phyloP scores from a whole-genome alignment of 2,329 filamentous ascomycete species.

The Aspergillus floridensis region DNA sequence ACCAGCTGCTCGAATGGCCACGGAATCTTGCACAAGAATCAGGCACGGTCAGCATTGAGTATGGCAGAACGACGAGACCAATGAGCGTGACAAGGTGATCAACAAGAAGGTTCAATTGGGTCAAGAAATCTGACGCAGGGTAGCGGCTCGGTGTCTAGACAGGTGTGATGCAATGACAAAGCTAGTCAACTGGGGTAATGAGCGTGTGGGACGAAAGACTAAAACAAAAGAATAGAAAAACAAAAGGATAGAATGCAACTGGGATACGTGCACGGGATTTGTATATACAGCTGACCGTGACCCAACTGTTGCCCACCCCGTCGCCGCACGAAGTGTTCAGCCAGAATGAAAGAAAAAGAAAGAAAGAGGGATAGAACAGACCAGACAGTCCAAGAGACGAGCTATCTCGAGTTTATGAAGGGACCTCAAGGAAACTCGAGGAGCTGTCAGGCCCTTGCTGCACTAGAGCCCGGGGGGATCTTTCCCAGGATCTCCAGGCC shows the following conservation, averaged over 20 bases:
- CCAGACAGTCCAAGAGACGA: slow-evolving; percentile 2
- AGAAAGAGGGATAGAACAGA: not conserved
- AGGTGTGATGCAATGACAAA: not conserved
- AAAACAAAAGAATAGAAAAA: not conserved
- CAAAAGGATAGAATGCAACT: not conserved
- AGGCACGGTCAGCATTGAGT: slow-evolving; percentile 10
- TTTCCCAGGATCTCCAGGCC: slow-evolving; percentile 10
- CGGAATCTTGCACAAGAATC: slow-evolving; percentile 13
- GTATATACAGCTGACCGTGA: slow-evolving; percentile 16
- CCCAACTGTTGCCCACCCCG: not conserved
- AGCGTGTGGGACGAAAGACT: not conserved
- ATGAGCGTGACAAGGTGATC: not conserved
- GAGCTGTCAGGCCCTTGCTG: slow-evolving; percentile 22
- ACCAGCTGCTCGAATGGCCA: slow-evolving; percentile 20
- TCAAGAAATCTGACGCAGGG: no score
- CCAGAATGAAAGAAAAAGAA: not conserved
- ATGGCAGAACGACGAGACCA: not conserved
- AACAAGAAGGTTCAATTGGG: not conserved
- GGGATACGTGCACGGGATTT: slow-evolving; percentile 4
- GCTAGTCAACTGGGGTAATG: not conserved
- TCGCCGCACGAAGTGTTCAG: not conserved
- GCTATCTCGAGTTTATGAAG: slow-evolving; percentile 19
- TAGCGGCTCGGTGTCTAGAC: not conserved
- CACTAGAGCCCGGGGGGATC: slow-evolving; percentile 10
- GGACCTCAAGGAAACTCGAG: slow-evolving; percentile 12